Evolutionary conservation across 1,139 yeast genomes (phyloP).

Genomic region (Zygotorulaspora mrakii): DNA sequence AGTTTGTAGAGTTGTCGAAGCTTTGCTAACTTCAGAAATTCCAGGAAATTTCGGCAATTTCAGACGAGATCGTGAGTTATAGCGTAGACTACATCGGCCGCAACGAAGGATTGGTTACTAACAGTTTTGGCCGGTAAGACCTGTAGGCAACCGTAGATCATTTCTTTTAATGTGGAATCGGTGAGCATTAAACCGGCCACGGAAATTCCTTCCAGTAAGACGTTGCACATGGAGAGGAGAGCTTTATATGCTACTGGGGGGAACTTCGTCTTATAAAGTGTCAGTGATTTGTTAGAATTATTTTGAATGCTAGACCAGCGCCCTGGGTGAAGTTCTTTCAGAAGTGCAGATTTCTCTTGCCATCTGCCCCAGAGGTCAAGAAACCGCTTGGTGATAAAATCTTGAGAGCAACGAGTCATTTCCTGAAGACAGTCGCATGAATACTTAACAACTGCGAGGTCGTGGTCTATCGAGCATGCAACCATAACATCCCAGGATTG

Average conservation of each 20-base stretch:
- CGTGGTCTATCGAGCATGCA: slow-evolving; percentile 40
- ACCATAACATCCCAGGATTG: slow-evolving; percentile 62
- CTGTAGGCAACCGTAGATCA: slow-evolving; percentile 26
- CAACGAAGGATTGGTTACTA: slow-evolving; percentile 17
- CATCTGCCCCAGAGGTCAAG: slow-evolving; percentile 43
- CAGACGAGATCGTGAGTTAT: slow-evolving; percentile 6
- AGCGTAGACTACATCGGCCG: slow-evolving; percentile 26
- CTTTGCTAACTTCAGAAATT: too few relatives aligned
- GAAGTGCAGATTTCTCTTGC: slow-evolving; percentile 25
- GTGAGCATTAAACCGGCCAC: slow-evolving; percentile 24
- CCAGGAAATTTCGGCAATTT: neutral
- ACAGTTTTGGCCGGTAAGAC: slow-evolving; percentile 23
- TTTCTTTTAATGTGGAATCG: slow-evolving; percentile 24
- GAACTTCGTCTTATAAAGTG: slow-evolving; percentile 11
- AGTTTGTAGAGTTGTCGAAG: too few relatives aligned
- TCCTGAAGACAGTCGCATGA: slow-evolving; percentile 39
- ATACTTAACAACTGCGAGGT: slow-evolving; percentile 39
- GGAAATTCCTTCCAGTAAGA: slow-evolving; percentile 28
- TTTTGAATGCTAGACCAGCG: slow-evolving; percentile 4
- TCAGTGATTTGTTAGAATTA: slow-evolving; percentile 10
- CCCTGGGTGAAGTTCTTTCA: slow-evolving; percentile 14
- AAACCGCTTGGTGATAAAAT: slow-evolving; percentile 50
- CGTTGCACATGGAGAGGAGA: slow-evolving; percentile 21
- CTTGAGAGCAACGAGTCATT: slow-evolving; percentile 44
- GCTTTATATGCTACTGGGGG: slow-evolving; percentile 28